Conservation (phyloP, 164 flowering plant species). For the Aristolochia contorta region DNA sequence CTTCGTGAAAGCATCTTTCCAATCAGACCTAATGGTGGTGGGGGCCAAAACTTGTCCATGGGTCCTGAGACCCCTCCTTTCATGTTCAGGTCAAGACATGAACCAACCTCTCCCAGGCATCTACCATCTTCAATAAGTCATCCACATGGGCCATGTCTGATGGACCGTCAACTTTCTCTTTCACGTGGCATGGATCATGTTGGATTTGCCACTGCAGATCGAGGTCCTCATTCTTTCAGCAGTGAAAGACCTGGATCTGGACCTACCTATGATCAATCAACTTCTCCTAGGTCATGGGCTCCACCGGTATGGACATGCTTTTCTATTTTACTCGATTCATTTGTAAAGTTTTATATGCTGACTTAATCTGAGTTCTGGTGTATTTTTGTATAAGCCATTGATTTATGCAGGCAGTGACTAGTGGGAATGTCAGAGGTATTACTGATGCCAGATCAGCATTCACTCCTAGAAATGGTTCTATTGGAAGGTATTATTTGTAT, state of each 20-base stretch:
- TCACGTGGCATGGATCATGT: constrained; percentile 23
- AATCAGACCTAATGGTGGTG: constrained; percentile 14
- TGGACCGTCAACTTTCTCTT: constrained; percentile 27
- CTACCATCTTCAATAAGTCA: constrained; percentile 24
- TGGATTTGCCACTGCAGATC: constrained; percentile 18
- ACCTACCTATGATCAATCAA: constrained; percentile 25
- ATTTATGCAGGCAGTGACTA: constrained; percentile 17
- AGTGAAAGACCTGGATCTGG: constrained; percentile 30
- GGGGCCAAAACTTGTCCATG: constrained; percentile 21
- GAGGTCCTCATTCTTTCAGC: constrained; percentile 21
- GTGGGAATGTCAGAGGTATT: constrained; percentile 21
- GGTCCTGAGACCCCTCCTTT: constrained; percentile 31
- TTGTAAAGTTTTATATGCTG: background rate
- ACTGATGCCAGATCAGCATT: constrained; percentile 20
- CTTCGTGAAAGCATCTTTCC: constrained; percentile 39
- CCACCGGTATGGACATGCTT: constrained; percentile 24
- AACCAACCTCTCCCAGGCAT: constrained; percentile 32
- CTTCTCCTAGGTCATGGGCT: constrained; percentile 44
- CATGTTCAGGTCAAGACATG: constrained; percentile 30
- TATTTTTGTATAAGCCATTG: background rate
- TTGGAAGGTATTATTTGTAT: constrained; percentile 16
- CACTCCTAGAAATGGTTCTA: constrained; percentile 18
- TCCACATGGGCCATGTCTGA: constrained; percentile 20
- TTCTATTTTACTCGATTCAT: background rate
- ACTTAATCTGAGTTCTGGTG: background rate